These are phyloP conservation scores for Coemansia sp. DNA, from an alignment of 192 early-diverging fungal species.

Conservation along the genomic window DNA sequence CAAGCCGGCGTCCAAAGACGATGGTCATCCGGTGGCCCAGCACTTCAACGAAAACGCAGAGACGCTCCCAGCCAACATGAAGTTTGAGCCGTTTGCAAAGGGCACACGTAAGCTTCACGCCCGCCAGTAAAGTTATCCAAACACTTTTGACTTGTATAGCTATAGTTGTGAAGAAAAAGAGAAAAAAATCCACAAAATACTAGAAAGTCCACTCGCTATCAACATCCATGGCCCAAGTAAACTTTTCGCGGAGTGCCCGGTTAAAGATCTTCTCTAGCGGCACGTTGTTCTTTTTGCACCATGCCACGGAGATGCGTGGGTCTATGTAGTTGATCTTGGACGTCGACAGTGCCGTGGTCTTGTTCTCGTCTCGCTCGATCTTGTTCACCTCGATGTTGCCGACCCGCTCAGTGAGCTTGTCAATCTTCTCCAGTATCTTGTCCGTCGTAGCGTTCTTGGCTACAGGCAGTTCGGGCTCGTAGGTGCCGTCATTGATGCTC, in stretches of 20 bases:
- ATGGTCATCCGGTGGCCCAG: conserved; percentile 42
- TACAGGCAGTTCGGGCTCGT: conserved; percentile 28
- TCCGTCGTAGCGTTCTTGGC: conserved; percentile 58
- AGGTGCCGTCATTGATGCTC: conserved; percentile 40
- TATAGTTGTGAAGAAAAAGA: not conserved
- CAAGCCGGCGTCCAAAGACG: conserved; percentile 38
- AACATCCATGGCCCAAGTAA: conserved; percentile 89
- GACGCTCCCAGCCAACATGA: conserved; percentile 47
- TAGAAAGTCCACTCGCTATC: conserved; percentile 64
- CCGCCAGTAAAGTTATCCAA: conserved; percentile 20
- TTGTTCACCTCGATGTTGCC: conserved; percentile 67
- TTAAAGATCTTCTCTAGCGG: conserved; percentile 92
- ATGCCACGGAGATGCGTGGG: conserved; percentile 90
- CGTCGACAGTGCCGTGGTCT: conserved; percentile 91
- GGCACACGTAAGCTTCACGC: conserved; percentile 41
- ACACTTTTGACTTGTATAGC: not conserved
- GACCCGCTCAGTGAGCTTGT: conserved; percentile 71
- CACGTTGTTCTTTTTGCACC: conserved; percentile 87
- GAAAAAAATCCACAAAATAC: not conserved
- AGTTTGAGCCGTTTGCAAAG: conserved; percentile 48
- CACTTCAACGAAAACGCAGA: conserved; percentile 21
- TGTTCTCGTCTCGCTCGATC: conserved; percentile 96
- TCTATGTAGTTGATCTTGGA: conserved; percentile 99
- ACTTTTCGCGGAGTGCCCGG: conserved; percentile 88
- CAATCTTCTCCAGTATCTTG: conserved; percentile 69